Conservation (phyloP, 2,329 filamentous ascomycete genomes). For the Alternaria brassicae region DNA sequence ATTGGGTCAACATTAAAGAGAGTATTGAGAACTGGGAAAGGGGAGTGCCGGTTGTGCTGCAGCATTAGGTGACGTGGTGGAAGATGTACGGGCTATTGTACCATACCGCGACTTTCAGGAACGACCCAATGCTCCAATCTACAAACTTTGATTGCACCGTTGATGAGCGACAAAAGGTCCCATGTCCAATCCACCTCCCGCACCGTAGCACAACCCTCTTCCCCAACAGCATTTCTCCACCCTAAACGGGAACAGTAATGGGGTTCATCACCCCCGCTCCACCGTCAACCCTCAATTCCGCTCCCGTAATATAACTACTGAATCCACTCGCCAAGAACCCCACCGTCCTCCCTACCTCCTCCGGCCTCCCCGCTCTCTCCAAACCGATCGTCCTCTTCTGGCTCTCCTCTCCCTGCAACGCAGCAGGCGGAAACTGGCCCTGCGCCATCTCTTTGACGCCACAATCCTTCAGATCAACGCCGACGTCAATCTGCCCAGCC, state of each 20-base stretch:
- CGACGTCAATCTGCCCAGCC: conserved; percentile 57
- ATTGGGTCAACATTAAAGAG: conserved; percentile 89
- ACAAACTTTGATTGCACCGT: background rate
- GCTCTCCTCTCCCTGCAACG: conserved; percentile 58
- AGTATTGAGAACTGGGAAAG: conserved; percentile 84
- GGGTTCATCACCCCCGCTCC: conserved; percentile 58
- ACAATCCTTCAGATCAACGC: conserved; percentile 54
- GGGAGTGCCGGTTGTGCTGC: conserved; percentile 67
- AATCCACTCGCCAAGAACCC: conserved; percentile 70
- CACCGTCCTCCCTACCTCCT: conserved; percentile 66
- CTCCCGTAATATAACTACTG: conserved; percentile 67
- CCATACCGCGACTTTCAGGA: background rate
- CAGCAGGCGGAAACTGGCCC: conserved; percentile 63
- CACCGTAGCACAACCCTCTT: background rate
- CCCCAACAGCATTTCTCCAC: background rate
- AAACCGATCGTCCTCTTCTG: conserved; percentile 63
- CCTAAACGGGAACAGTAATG: conserved; percentile 46
- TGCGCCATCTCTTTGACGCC: conserved; percentile 54
- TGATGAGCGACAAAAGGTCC: background rate
- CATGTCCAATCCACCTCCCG: background rate
- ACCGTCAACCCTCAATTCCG: conserved; percentile 68
- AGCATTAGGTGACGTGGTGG: conserved; percentile 54
- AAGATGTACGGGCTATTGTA: background rate
- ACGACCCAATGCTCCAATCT: background rate
- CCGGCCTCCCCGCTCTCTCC: conserved; percentile 64